These are phyloP conservation scores for Nakazawaea anatomiae DNA, from an alignment of 805 yeast species.

Conservation along the genomic window DNA sequence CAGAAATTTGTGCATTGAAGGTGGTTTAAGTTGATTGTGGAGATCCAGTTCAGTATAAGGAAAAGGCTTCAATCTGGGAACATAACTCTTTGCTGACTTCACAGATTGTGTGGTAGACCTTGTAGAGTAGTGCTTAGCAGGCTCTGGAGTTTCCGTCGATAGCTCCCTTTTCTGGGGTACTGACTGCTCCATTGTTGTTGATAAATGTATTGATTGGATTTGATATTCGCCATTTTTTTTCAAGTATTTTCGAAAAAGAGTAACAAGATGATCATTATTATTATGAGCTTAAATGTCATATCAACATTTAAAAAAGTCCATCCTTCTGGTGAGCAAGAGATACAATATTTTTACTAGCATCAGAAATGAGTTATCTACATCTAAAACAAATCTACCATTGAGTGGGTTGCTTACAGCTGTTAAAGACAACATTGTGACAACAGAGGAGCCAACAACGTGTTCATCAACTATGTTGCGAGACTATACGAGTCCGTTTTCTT, in stretches of 20 bases:
- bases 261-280: too few species aligned
- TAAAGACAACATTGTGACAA: constrained; percentile 80
- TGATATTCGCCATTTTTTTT: neutral
- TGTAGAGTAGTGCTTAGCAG: constrained; percentile 10
- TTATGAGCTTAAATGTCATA: neutral
- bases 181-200: constrained; percentile 1
- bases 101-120: constrained; percentile 9
- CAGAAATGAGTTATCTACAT: constrained; percentile 14
- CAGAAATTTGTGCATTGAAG: constrained; percentile 15
- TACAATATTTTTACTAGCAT: constrained; percentile 39
- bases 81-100: constrained; percentile 12
- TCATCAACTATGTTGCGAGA: constrained; percentile 56
- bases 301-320: neutral
- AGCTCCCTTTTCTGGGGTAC: constrained; percentile 3
- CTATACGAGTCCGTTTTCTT: constrained; percentile 73
- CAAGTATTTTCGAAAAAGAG: neutral
- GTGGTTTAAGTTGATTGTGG: constrained; percentile 15
- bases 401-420: constrained; percentile 37
- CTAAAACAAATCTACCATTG: constrained; percentile 16
- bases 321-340: constrained; percentile 8
- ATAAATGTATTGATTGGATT: too few species aligned
- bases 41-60: constrained; percentile 26
- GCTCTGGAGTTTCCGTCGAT: constrained; percentile 2
- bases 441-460: constrained; percentile 67
- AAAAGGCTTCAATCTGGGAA: constrained; percentile 27